Evolutionary conservation across 1,139 yeast genomes (phyloP), one percentile per base, ranked within the genome.

Genomic region (Wickerhamomyces sp.): DNA sequence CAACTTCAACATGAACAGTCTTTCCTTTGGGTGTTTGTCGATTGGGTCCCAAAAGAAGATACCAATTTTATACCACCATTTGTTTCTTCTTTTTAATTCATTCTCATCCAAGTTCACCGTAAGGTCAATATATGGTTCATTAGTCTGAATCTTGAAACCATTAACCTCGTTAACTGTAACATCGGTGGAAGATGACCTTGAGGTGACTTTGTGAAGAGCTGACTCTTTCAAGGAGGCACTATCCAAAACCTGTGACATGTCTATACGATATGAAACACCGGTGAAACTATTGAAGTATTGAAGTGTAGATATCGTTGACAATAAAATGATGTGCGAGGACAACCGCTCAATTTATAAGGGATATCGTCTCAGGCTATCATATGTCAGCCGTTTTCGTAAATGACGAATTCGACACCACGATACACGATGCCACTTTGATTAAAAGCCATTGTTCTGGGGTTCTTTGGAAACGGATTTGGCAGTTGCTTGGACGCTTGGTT

Each of bases 21-120:
- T 61, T 42, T 68, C 73, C 28, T 51, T 52, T 5, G 68, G 64
- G 41, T 67, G 70, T 46, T 66, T 68, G 29, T 64, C 72, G 11
- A 58, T 52, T 9, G 71, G 67, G 46, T 70, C 75, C 28, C 28
- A 31, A 6, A 31, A 31, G 22, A 31, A 26, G 12, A 26, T 15
- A 9, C 22, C 21, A n/a, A 20, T 4, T 14, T 31, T 25, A n/a
- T 25, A 31, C 33, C 33, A 31, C 26, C 21, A 20, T 7, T 14
- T 26, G 6, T 7, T 5, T 22, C 33, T 31, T 25, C 29, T 31
- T 5, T 39, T 44, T 6, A 62, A 16, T 16, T 21, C 27, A 10
- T 18, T 19, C 12, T 30, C 28, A 9, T 14, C 9, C 4, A 25
- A 12, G 14, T 30, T 15, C 6, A 19, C 26, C 10, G 23, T 19